Conservation (phyloP, 371 early-diverging fungal species). For the Lichtheimia ornata region DNA sequence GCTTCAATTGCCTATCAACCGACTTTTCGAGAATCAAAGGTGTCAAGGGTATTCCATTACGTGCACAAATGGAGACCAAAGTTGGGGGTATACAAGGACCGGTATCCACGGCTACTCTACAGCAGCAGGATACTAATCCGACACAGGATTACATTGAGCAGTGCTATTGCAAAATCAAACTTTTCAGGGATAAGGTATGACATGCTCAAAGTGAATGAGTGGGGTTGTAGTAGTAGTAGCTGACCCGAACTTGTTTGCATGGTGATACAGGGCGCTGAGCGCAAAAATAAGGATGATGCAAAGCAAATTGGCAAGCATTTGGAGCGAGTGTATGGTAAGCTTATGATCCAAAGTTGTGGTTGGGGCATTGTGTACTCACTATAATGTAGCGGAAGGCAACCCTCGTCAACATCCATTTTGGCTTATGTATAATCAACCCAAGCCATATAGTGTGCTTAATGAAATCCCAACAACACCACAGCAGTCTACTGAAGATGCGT, state of each 20-base stretch:
- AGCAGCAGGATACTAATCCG: background rate
- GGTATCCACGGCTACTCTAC: background rate
- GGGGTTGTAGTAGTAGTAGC: no score
- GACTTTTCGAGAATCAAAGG: slow-evolving; percentile 86
- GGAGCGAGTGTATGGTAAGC: slow-evolving; percentile 52
- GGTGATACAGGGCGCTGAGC: slow-evolving; percentile 49
- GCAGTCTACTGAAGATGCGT: slow-evolving; percentile 2
- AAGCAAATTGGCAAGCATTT: slow-evolving; percentile 58
- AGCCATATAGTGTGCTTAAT: slow-evolving; percentile 35
- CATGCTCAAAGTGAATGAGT: no score
- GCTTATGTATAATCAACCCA: slow-evolving; percentile 38
- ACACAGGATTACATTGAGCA: slow-evolving; percentile 43
- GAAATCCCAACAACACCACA: slow-evolving; percentile 26
- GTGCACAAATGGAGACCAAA: slow-evolving; percentile 42
- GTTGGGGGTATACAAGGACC: background rate
- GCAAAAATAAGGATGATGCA: slow-evolving; percentile 66
- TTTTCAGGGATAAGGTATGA: slow-evolving; percentile 80
- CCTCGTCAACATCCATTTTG: slow-evolving; percentile 23
- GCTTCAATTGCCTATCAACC: slow-evolving; percentile 80
- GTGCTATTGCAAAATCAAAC: slow-evolving; percentile 68
- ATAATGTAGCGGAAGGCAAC: slow-evolving; percentile 16
- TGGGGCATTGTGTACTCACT: background rate
- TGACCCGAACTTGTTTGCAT: no score
- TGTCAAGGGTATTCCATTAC: slow-evolving; percentile 81
- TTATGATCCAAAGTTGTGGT: background rate